Evolutionary conservation across 2,329 filamentous ascomycete genomes (phyloP).

Genomic region (Talaromyces sp.): DNA sequence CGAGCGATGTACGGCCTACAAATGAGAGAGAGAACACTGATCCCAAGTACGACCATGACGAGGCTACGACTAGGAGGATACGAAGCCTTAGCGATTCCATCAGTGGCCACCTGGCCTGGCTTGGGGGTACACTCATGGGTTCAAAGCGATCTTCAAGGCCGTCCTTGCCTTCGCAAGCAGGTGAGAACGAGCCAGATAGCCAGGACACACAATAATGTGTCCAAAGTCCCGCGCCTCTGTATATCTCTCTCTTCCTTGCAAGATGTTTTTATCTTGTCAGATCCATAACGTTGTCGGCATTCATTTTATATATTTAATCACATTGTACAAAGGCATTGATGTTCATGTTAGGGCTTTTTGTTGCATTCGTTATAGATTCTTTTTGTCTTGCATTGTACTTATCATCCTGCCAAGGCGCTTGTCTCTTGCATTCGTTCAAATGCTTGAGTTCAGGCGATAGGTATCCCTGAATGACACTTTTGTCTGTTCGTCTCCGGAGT

Average conservation of each 20-base stretch:
- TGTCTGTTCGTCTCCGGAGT: background rate
- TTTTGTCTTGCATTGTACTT: conserved; percentile 4
- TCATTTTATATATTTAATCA: conserved; percentile 14
- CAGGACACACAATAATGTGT: background rate
- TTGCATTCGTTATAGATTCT: background rate
- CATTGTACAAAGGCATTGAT: conserved; percentile 11
- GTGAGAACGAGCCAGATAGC: background rate
- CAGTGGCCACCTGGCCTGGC: conserved; percentile 35
- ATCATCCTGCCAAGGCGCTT: background rate
- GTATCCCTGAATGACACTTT: background rate
- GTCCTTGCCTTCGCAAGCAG: background rate
- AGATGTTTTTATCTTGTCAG: background rate
- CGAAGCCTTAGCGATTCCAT: conserved; percentile 39
- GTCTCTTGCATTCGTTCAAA: background rate
- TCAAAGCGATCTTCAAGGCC: conserved; percentile 4
- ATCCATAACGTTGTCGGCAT: background rate
- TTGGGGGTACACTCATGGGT: conserved; percentile 32
- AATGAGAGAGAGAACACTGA: background rate
- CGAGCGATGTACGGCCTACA: conserved; percentile 5
- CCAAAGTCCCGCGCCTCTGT: background rate
- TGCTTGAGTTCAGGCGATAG: background rate
- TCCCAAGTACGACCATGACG: conserved; percentile 20
- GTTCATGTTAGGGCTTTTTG: background rate
- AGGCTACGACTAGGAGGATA: conserved; percentile 24
- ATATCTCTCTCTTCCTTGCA: background rate